A percentile compares a stretch with the other conserved stretches of the same genome.
Conservation (phyloP, 305 asterid genomes). For the Caryopteris hybrid region DNA sequence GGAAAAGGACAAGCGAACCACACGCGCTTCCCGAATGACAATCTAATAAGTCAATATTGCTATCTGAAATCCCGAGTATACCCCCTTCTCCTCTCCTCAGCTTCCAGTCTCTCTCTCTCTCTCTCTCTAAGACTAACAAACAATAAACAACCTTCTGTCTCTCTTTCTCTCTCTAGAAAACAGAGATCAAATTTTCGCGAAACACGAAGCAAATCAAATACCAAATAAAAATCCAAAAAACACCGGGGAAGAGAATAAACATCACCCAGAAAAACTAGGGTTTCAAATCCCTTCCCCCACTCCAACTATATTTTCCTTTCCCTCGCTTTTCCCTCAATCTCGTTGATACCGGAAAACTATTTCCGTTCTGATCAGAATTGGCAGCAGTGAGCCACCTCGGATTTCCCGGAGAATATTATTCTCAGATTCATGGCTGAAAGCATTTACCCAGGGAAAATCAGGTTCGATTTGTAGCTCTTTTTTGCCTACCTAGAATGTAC, state of each 20-base stretch:
- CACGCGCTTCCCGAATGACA: constrained; percentile 4
- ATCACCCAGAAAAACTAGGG: constrained; percentile 34
- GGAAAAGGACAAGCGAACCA: constrained; percentile 3
- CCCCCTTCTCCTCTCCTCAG: constrained; percentile 14
- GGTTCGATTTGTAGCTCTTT: constrained; percentile 6
- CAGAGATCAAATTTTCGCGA: constrained; percentile 27
- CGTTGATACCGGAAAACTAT: constrained; percentile 9
- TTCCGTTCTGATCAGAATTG: constrained; percentile 23
- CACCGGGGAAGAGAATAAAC: background rate
- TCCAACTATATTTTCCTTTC: constrained; percentile 11
- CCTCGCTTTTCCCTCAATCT: constrained; percentile 33
- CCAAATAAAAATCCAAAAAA: constrained; percentile 2
- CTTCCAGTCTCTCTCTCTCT: constrained; percentile 11
- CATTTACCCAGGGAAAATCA: constrained; percentile 21
- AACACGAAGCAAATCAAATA: constrained; percentile 28
- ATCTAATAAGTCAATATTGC: constrained; percentile 14
- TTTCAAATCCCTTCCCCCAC: constrained; percentile 38
- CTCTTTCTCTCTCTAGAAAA: constrained; percentile 19
- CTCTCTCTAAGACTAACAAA: constrained; percentile 6
- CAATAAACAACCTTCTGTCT: constrained; percentile 20
- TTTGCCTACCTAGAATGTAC: background rate
- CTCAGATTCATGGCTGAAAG: constrained; percentile 3
- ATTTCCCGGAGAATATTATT: constrained; percentile 19
- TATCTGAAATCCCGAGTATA: background rate
- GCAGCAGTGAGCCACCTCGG: constrained; percentile 13